Percentiles rank a stretch among this genome's conserved stretches.
Evolutionary conservation across 768 basidiomycete species (phyloP).

Genomic region (Mycena albidolilacea): DNA sequence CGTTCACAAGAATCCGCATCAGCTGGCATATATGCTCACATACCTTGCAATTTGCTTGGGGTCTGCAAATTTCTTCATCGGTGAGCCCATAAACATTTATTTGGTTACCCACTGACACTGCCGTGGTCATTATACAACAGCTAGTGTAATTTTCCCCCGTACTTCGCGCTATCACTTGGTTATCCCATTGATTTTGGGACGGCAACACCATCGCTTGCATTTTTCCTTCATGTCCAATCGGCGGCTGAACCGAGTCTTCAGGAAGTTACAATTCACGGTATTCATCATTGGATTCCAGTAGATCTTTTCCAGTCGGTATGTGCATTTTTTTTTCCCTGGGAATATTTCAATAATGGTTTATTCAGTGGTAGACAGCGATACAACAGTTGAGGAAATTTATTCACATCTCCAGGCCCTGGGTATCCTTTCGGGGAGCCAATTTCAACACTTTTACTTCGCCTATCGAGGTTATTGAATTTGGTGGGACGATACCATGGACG

Average conservation of each 20-base stretch:
- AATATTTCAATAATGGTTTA: not conserved
- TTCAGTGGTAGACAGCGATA: not conserved
- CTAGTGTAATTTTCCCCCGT: not conserved
- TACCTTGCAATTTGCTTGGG: not conserved
- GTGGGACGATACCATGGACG: conserved; percentile 2
- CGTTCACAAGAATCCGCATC: not conserved
- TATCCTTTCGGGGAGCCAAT: not conserved
- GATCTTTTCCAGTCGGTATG: conserved; percentile 2
- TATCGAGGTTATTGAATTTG: not conserved
- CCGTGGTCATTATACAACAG: not conserved
- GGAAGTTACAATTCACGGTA: conserved; percentile 4
- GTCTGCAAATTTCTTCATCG: not conserved
- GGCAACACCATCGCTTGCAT: conserved; percentile 5
- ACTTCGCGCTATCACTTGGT: conserved; percentile 1
- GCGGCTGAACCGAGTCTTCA: not conserved
- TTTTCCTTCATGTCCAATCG: conserved; percentile 21
- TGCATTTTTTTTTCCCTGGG: not conserved
- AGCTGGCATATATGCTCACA: not conserved
- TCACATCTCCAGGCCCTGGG: not conserved
- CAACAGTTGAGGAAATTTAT: conserved; percentile 3
- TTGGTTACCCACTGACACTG: not conserved
- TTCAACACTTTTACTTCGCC: not conserved
- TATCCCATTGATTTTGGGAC: conserved; percentile 9
- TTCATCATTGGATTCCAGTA: not conserved
- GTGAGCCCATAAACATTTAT: not conserved